A percentile compares a stretch with the other conserved stretches of the same genome.
Conservation (phyloP, 2,329 filamentous ascomycete species). For the Passalora sequoiae region DNA sequence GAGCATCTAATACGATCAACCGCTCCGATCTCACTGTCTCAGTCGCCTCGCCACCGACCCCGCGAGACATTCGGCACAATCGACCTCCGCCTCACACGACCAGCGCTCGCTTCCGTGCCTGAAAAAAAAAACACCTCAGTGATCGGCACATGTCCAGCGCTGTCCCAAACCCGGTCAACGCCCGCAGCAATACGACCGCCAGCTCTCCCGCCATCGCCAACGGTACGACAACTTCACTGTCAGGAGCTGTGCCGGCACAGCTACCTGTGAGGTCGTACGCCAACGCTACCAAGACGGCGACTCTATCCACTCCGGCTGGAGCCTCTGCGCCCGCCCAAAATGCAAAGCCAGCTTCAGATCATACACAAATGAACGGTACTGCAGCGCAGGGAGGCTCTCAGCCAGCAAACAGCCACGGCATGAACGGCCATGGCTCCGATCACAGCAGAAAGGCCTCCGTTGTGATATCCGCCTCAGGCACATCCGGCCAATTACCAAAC, state of each 20-base stretch:
- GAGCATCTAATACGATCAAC: slow-evolving; percentile 8
- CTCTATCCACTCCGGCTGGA: slow-evolving; percentile 51
- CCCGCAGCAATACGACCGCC: slow-evolving; percentile 38
- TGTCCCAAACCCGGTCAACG: slow-evolving; percentile 48
- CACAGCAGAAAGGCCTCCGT: slow-evolving; percentile 85
- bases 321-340: slow-evolving; percentile 44
- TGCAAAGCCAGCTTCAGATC: slow-evolving; percentile 57
- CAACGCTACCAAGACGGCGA: slow-evolving; percentile 54
- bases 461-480: slow-evolving; percentile 80
- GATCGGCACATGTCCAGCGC: slow-evolving; percentile 57
- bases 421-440: slow-evolving; percentile 45
- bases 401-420: slow-evolving; percentile 62
- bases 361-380: slow-evolving; percentile 75
- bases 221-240: slow-evolving; percentile 48
- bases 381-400: slow-evolving; percentile 35
- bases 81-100: slow-evolving; percentile 4
- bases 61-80: neutral
- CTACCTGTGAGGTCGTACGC: slow-evolving; percentile 57
- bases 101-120: slow-evolving; percentile 15
- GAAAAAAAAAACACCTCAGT: neutral
- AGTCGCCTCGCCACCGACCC: neutral
- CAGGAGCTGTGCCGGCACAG: slow-evolving; percentile 51
- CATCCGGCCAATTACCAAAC: slow-evolving; percentile 70
- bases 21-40: neutral
- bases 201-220: slow-evolving; percentile 46